Conservation (phyloP, 177 flowering plant species). For the Vitis hybrid region DNA sequence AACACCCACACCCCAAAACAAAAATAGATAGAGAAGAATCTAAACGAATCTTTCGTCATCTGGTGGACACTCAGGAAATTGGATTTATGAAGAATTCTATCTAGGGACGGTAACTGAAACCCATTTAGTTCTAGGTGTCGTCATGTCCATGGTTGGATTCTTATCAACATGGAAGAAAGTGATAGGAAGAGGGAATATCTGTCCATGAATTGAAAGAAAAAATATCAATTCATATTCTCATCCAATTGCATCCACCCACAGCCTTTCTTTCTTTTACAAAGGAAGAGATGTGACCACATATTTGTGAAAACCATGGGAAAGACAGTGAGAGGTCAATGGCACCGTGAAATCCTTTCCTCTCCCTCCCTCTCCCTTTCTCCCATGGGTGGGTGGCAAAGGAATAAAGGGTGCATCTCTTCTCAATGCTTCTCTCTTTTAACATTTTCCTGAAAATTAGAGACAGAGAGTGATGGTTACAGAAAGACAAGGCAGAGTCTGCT, state of each 20-base stretch:
- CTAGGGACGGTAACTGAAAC: not conserved
- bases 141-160: slow-evolving; percentile 22
- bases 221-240: slow-evolving; percentile 17
- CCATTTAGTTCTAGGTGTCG: slow-evolving; percentile 6
- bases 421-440: slow-evolving; percentile 5
- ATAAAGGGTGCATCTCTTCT: slow-evolving; percentile 20
- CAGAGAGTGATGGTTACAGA: slow-evolving; percentile 10
- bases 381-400: slow-evolving; percentile 20
- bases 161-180: slow-evolving; percentile 23
- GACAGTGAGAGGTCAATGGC: slow-evolving; percentile 5
- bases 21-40: too few relatives aligned
- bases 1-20: too few relatives aligned
- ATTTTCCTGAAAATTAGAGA: slow-evolving; percentile 10
- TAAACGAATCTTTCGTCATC: too few relatives aligned
- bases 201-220: slow-evolving; percentile 17
- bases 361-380: slow-evolving; percentile 7
- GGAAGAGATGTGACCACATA: slow-evolving; percentile 16
- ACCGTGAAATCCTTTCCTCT: not conserved
- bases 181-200: slow-evolving; percentile 23
- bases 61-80: not conserved
- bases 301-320: slow-evolving; percentile 7
- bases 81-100: not conserved
- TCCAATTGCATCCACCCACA: slow-evolving; percentile 14
- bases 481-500: slow-evolving; percentile 26
- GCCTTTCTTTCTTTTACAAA: slow-evolving; percentile 16